Conservation (phyloP, 2,329 filamentous ascomycete genomes). For the Hymenoscyphus linearis region DNA sequence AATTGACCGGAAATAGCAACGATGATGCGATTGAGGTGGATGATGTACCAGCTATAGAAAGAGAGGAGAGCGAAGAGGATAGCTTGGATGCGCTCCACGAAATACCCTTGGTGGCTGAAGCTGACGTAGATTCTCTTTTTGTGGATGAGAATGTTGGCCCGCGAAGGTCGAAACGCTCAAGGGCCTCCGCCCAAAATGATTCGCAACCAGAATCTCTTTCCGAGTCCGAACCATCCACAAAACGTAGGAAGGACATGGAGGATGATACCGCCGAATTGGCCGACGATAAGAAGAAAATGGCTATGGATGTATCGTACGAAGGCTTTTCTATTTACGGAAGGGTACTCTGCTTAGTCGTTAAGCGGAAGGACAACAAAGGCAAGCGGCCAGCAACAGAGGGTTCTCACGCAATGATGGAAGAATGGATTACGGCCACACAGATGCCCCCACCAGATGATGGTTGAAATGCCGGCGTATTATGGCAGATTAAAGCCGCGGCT, state of each 20-base stretch:
- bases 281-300: conserved; percentile 87
- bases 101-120: conserved; percentile 23
- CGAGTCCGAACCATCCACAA: conserved; percentile 34
- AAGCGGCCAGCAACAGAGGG: conserved; percentile 37
- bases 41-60: conserved; percentile 22
- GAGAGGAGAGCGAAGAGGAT: conserved; percentile 27
- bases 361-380: conserved; percentile 57
- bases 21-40: conserved; percentile 41
- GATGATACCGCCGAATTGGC: conserved; percentile 18
- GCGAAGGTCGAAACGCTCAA: conserved; percentile 28
- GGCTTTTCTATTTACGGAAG: conserved; percentile 94
- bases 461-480: not conserved
- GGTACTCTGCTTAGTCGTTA: conserved; percentile 84
- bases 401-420: conserved; percentile 72
- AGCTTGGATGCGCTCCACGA: conserved; percentile 20
- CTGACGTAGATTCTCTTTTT: conserved; percentile 29
- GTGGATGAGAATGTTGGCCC: conserved; percentile 30
- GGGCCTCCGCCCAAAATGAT: conserved; percentile 28
- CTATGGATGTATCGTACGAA: conserved; percentile 82
- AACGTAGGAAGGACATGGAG: conserved; percentile 40
- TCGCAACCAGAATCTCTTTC: conserved; percentile 22
- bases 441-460: conserved; percentile 35
- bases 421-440: conserved; percentile 80
- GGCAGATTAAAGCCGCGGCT: not conserved
- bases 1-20: conserved; percentile 51